These are phyloP conservation scores for Candida chilensis DNA, from an alignment of 805 yeast genomes.

Conservation along the genomic window DNA sequence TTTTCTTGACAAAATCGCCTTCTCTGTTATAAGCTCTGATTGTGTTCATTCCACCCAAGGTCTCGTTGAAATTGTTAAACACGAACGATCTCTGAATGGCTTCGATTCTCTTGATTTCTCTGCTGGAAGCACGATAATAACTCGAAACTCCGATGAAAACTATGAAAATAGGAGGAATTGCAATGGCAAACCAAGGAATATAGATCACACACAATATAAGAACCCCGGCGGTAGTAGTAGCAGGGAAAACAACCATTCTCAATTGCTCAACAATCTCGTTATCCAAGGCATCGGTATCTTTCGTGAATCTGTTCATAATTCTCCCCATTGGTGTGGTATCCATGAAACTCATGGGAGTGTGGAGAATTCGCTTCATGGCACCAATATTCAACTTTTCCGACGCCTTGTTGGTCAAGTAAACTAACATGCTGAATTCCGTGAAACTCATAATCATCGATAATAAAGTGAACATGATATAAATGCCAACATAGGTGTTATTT, in stretches of 20 bases:
- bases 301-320: conserved; percentile 76
- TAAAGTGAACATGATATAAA: conserved; percentile 9
- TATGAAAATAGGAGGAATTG: conserved; percentile 42
- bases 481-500: conserved; percentile 7
- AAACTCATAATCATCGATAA: conserved; percentile 18
- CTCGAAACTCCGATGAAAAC: conserved; percentile 35
- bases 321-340: conserved; percentile 88
- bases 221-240: conserved; percentile 53
- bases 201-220: conserved; percentile 59
- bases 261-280: conserved; percentile 69
- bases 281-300: conserved; percentile 79
- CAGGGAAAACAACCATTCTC: conserved; percentile 48
- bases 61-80: conserved; percentile 64
- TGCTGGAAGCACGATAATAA: conserved; percentile 60
- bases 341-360: conserved; percentile 75
- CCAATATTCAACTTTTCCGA: conserved; percentile 48
- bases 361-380: conserved; percentile 53
- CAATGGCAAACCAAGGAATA: conserved; percentile 68
- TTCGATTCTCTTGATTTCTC: conserved; percentile 73
- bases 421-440: conserved; percentile 34
- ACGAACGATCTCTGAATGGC: conserved; percentile 63
- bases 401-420: conserved; percentile 42
- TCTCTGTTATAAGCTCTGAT: conserved; percentile 50
- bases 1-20: conserved; percentile 36
- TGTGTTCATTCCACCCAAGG: conserved; percentile 55